Conservation (phyloP, 2,329 filamentous ascomycete genomes). For the Diaporthe citri region DNA sequence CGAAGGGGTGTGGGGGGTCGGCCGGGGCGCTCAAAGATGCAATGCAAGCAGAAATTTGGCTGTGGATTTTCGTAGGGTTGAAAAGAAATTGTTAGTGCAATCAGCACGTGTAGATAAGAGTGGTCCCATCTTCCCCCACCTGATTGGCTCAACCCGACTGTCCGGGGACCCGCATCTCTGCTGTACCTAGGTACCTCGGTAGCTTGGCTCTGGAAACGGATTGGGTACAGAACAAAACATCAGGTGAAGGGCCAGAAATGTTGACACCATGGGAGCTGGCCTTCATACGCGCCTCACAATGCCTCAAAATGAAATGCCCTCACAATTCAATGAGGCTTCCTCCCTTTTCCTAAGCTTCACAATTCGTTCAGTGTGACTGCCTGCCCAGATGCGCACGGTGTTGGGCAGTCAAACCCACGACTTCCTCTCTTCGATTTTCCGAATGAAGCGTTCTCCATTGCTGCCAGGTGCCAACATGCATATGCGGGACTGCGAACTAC, state of each 20-base stretch:
- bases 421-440: neutral
- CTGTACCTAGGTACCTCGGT: neutral
- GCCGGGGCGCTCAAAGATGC: neutral
- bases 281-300: neutral
- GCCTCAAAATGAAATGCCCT: neutral
- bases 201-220: neutral
- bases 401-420: neutral
- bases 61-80: slow-evolving; percentile 32
- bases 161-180: too few species aligned
- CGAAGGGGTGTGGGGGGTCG: slow-evolving; percentile 32
- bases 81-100: slow-evolving; percentile 37
- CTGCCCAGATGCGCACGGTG: neutral
- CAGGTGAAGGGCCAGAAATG: neutral
- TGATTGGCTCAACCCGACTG: neutral
- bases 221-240: neutral
- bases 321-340: rapidly evolving
- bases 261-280: neutral
- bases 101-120: slow-evolving; percentile 34
- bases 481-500: neutral
- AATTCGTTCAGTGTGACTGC: neutral
- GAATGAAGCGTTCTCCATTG: neutral
- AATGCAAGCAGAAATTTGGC: slow-evolving; percentile 38
- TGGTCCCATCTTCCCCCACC: neutral
- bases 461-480: neutral
- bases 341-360: neutral